These are phyloP conservation scores for Penicillium samsonianum DNA, from an alignment of 495 filamentous ascomycete species.

Conservation along the genomic window DNA sequence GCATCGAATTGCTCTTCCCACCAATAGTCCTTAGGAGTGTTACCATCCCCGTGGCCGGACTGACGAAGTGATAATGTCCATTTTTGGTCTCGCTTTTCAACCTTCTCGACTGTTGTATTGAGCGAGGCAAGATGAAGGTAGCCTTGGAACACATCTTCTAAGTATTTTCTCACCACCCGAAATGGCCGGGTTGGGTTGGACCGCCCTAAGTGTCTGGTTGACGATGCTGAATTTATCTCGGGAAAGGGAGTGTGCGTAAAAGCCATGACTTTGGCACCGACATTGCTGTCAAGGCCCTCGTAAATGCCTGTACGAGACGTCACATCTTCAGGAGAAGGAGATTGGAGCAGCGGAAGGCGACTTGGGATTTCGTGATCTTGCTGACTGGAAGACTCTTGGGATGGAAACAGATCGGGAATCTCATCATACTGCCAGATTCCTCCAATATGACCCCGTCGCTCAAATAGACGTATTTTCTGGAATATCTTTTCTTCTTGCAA, in stretches of 20 bases:
- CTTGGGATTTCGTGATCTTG: conserved; percentile 12
- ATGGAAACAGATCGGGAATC: conserved; percentile 21
- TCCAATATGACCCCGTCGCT: conserved; percentile 50
- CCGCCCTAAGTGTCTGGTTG: conserved; percentile 20
- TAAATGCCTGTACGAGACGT: conserved; percentile 31
- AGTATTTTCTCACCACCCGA: conserved; percentile 24
- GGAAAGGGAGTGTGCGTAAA: conserved; percentile 36
- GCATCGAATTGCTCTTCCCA: conserved; percentile 57
- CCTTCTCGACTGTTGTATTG: conserved; percentile 32
- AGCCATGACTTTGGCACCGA: conserved; percentile 30
- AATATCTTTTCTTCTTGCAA: conserved; percentile 52
- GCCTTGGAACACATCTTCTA: conserved; percentile 29
- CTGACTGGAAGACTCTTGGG: neutral
- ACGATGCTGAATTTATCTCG: conserved; percentile 24
- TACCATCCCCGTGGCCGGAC: conserved; percentile 16
- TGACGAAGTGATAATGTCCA: conserved; percentile 31
- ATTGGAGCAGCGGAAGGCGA: conserved; percentile 17
- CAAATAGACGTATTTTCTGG: conserved; percentile 53
- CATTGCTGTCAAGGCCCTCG: conserved; percentile 33
- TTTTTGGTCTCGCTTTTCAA: conserved; percentile 25
- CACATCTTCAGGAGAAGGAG: conserved; percentile 23
- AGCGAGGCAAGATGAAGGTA: conserved; percentile 27
- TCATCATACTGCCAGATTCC: conserved; percentile 48
- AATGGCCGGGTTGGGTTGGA: conserved; percentile 31
- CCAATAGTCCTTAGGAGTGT: conserved; percentile 28